Conservation (phyloP, 352 stramenopile species). For the Globisporangium abappressorium region DNA sequence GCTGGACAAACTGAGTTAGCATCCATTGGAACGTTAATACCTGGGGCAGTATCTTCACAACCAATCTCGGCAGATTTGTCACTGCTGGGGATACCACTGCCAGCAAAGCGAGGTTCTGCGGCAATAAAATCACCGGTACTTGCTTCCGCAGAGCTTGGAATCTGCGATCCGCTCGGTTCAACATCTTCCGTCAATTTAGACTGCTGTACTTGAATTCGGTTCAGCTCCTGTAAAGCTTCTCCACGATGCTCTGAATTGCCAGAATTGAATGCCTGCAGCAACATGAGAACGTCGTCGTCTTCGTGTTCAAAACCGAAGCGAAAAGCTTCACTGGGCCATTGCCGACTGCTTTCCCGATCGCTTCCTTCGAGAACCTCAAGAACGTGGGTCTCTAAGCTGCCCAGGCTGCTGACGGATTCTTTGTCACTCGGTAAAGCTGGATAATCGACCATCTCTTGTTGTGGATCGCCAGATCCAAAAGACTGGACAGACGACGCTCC, state of each 20-base stretch:
- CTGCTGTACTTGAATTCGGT: background rate
- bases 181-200: background rate
- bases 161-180: background rate
- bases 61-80: too few species aligned
- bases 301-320: background rate
- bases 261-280: constrained; percentile 10
- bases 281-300: constrained; percentile 9
- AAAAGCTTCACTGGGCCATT: background rate
- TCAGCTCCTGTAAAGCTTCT: background rate
- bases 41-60: too few species aligned
- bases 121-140: too few species aligned
- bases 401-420: constrained; percentile 14
- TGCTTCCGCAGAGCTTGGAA: background rate
- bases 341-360: background rate
- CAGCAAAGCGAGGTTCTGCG: too few species aligned
- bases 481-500: background rate
- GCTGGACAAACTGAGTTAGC: too few species aligned
- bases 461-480: background rate
- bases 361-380: constrained; percentile 15
- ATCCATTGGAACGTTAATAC: too few species aligned
- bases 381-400: constrained; percentile 33
- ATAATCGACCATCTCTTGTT: background rate
- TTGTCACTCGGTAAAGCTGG: background rate
- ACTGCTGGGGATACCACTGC: too few species aligned
- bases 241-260: background rate